Conservation (phyloP, 2,329 filamentous ascomycete species). For the Penicillium griseofulvum region DNA sequence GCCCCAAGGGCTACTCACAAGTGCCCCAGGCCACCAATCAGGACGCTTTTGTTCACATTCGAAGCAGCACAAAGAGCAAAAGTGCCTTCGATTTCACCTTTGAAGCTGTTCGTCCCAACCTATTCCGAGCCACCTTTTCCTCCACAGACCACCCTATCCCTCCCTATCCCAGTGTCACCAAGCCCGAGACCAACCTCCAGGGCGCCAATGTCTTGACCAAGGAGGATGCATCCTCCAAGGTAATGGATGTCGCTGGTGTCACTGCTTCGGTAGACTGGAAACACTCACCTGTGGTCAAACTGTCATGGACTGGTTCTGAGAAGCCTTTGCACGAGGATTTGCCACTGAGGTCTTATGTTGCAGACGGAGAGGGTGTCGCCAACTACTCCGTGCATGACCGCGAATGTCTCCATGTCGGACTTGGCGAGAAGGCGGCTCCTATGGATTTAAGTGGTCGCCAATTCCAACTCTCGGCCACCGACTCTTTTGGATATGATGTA, state of each 20-base stretch:
- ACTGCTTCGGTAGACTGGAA: conserved; percentile 60
- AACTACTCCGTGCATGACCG: conserved; percentile 65
- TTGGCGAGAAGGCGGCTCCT: conserved; percentile 70
- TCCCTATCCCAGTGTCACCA: conserved; percentile 60
- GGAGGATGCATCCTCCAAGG: conserved; percentile 37
- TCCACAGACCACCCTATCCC: conserved; percentile 62
- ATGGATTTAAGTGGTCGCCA: conserved; percentile 68
- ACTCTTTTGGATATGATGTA: conserved; percentile 71
- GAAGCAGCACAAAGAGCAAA: conserved; percentile 39
- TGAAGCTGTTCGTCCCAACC: conserved; percentile 58
- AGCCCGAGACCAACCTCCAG: conserved; percentile 42
- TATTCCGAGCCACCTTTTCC: conserved; percentile 68
- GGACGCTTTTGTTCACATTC: conserved; percentile 41
- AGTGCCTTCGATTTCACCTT: conserved; percentile 59
- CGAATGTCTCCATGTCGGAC: conserved; percentile 64
- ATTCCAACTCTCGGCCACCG: conserved; percentile 66
- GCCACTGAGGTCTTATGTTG: conserved; percentile 62
- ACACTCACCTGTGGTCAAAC: conserved; percentile 56
- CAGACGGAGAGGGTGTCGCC: conserved; percentile 60
- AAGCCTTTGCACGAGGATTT: conserved; percentile 62
- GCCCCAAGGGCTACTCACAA: conserved; percentile 39
- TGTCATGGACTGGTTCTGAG: conserved; percentile 52
- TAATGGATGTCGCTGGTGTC: conserved; percentile 50
- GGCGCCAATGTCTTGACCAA: conserved; percentile 31
- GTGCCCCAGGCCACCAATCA: conserved; percentile 24